Evolutionary conservation across 2,329 filamentous ascomycete species (phyloP), one percentile per base, ranked within the genome.

Genomic region (Pestalotiopsis sp.): DNA sequence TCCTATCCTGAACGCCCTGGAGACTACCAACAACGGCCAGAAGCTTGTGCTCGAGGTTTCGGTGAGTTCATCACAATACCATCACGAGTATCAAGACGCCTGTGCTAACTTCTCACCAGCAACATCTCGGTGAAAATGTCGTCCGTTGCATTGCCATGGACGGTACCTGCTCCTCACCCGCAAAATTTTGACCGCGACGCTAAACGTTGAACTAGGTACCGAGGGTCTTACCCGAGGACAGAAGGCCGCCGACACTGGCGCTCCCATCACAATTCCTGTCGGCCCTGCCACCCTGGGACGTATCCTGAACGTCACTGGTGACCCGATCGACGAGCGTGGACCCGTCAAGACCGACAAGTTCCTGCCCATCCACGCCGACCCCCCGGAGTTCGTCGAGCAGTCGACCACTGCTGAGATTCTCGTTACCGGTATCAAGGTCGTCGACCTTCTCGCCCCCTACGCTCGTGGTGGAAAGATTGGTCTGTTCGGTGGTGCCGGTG

Each of bases 391-490:
- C 89, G 88, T 88, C 76, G 96, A 99, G 80, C 96, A 99, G 89
- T 97, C 96, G 74, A 99, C 96, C 77, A 88, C 90, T 78, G 96
- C 96, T 77, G 96, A 99, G 88, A 91, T 99, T 84, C 91, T 99
- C 77, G 93, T 97, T 79, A 99, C 96, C 76, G 96, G 96, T 91
- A 99, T 99, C 91, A 99, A 99, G 92, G 96, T 99, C 84, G 96
- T 99, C 86, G 96, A 99, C 84, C 90, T 99, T 75, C 91, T 99
- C 80, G 96, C 96, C 78, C 96, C 96, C 79, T 99, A 99, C 85
- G 96, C 96, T 83, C 96, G 96, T 97, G 96, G 96, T 94, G 96
- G 96, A 91, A 99, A 99, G 92, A 99, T 99, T 90, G 96, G 96
- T 93, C 94, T 99, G 77, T 99, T 99, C 88, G 96, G 96, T 87